Evolutionary conservation across 176 grass and related monocot species (phyloP), one percentile per base, ranked within the genome.

Genomic region (Raddia distichophylla): DNA sequence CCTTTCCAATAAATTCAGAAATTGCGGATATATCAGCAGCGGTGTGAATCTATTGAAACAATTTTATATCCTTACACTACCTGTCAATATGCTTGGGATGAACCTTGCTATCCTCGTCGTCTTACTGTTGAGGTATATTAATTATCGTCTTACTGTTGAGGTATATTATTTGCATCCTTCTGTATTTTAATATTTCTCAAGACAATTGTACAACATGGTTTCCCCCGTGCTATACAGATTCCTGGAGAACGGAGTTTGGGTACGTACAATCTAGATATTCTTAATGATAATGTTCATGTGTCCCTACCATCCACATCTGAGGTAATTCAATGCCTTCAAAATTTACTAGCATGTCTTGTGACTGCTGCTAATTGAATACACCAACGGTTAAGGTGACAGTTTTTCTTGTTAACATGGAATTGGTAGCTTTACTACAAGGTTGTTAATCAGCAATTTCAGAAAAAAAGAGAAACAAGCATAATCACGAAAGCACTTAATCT

Each of bases 1-100:
- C 13, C 7, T 33, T 77, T 91, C 64, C 68, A n/a, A 79, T 86
- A 57, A 79, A 77, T 85, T 80, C 86, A 98, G 95, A 98, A 87
- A 91, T 46, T 98, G 80, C 87, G 95, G 75, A 90, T 98, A 87
- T 94, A 94, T 85, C 95, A 98, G 82, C 95, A 98, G 42, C 91
- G 71, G 80, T 98, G 95, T 66, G 95, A 98, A 83, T 98, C 90
- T 54, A 91, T 94, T 84, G 95, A 98, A 89, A 98, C 95, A 68
- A 83, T 90, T 67, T 86, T 98, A 16, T 84, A 93, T 89, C 92
- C 92, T 57, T 98, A 98, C 84, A 93, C 88, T 33, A 93, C 90
- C 42, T 98, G 86, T 74, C 90, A 93, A 88, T 98, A 98, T 80
- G 90, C 95, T 87, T 98, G 92, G 95, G 95, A 98, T 87, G 95